phyloP scores from a whole-genome alignment of 805 yeast genomes.

The Ogataea methanolica region DNA sequence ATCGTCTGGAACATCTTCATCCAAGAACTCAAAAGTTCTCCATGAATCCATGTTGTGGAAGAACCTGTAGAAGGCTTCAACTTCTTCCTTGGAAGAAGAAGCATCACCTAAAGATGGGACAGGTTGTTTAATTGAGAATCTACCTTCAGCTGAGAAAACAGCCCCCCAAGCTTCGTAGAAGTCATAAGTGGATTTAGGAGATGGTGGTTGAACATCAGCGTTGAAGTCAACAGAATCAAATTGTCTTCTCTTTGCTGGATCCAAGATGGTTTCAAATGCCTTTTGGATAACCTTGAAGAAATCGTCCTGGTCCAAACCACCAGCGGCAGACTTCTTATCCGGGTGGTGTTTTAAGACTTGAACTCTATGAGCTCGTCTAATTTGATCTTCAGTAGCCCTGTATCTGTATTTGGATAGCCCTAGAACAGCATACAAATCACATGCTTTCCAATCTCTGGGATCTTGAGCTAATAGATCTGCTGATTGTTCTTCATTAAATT shows the following conservation, averaged over 20 bases:
- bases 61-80: slow-evolving; percentile 84
- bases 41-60: slow-evolving; percentile 95
- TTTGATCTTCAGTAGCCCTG: slow-evolving; percentile 88
- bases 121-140: slow-evolving; percentile 90
- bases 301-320: slow-evolving; percentile 88
- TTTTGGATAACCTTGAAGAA: slow-evolving; percentile 98
- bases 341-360: slow-evolving; percentile 97
- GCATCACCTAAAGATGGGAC: slow-evolving; percentile 76
- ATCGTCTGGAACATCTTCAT: slow-evolving; percentile 99
- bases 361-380: slow-evolving; percentile 94
- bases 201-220: slow-evolving; percentile 82
- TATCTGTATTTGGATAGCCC: slow-evolving; percentile 89
- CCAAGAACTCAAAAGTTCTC: slow-evolving; percentile 97
- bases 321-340: slow-evolving; percentile 91
- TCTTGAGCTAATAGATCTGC: slow-evolving; percentile 77
- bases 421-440: slow-evolving; percentile 93
- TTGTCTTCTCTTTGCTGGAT: slow-evolving; percentile 83
- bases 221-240: slow-evolving; percentile 90
- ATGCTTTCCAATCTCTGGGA: slow-evolving; percentile 97
- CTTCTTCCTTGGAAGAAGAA: slow-evolving; percentile 69
- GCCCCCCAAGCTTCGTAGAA: slow-evolving; percentile 92
- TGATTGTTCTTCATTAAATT: slow-evolving; percentile 69
- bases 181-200: slow-evolving; percentile 50
- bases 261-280: slow-evolving; percentile 86
- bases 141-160: slow-evolving; percentile 82